Base-by-base conservation (phyloP, 1,284 basidiomycete species). In the Omphalotus olearius region DNA sequence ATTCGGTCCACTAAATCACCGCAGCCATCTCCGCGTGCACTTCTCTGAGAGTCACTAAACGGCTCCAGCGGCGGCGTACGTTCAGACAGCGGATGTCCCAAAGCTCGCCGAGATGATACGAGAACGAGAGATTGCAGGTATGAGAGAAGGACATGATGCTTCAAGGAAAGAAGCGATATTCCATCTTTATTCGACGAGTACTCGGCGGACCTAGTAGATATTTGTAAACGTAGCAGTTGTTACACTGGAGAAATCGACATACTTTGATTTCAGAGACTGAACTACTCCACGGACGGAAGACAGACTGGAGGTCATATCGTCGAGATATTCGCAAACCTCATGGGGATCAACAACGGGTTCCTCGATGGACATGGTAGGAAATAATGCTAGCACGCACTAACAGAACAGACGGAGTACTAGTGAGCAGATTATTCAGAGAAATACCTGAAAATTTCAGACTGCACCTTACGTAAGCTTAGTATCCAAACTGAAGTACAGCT, bases 121-220 rank as follows among this genome's bases (percentile, higher is more conserved):
- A 98, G 79, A 17, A 85, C 79, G 39, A 98, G 76, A 14, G 93
- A 88, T 51, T 96, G 93, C 6, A 98, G 73, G 65, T 98, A 98
- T 1, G 87, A 88, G 10, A 98, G 71, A 58, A 98, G 78, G 11
- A 91, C 68, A 52, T 95, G 83, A 59, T 95, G 89, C 68, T 98
- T 96, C 51, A 95, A 71, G 2, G 91, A 88, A 14, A 99, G 76
- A 1, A 99, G 76, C 0, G 96, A 98, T 56, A 98, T 91, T 25
- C 96, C 96, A 25, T 89, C 76, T 54, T 79, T 78, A 28, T 80
- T 82, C 58, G 91, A 80, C 20, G 89, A 68, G 38, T 80, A 75
- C 43, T 72, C 64, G 25, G 54, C 59, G 13, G 68, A 63, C 11
- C 52, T 53, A 45, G 37, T 25, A 33, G 26, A 25, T 55, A 25